Conservation (phyloP, 2,329 filamentous ascomycete species). For the Ceratocystis harringtonii region DNA sequence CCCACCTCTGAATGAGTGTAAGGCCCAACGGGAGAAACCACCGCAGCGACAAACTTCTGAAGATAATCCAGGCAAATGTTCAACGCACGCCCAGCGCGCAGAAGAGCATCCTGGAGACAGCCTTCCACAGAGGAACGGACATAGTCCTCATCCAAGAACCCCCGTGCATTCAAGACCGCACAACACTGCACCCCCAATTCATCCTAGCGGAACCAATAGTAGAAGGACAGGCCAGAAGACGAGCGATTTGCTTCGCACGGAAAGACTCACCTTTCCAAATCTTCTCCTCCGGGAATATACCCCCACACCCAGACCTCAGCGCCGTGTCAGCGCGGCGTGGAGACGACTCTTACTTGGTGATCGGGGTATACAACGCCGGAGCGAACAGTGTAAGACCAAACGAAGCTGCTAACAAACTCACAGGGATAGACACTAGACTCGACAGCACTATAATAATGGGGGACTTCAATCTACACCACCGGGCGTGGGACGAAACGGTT, state of each 20-base stretch:
- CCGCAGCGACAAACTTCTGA: neutral
- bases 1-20: neutral
- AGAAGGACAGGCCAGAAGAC: neutral
- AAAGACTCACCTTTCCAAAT: neutral
- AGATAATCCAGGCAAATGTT: constrained; percentile 1
- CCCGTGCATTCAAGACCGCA: neutral
- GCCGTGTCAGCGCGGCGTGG: neutral
- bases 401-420: neutral
- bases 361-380: constrained; percentile 4
- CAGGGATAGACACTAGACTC: neutral
- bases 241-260: neutral
- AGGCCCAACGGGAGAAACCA: neutral
- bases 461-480: constrained; percentile 1
- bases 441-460: constrained; percentile 1
- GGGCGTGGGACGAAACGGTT: neutral
- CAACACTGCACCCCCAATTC: neutral
- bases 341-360: neutral
- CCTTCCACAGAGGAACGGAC: neutral
- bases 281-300: neutral
- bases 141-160: constrained; percentile 5
- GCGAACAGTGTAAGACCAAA: neutral
- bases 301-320: neutral
- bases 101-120: neutral
- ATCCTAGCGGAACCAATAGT: neutral
- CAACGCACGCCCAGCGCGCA: neutral